Percentiles rank a stretch among this genome's conserved stretches.
phyloP scores from a whole-genome alignment of 2,329 filamentous ascomycete species.

The Gnomoniopsis smithogilvyi region DNA sequence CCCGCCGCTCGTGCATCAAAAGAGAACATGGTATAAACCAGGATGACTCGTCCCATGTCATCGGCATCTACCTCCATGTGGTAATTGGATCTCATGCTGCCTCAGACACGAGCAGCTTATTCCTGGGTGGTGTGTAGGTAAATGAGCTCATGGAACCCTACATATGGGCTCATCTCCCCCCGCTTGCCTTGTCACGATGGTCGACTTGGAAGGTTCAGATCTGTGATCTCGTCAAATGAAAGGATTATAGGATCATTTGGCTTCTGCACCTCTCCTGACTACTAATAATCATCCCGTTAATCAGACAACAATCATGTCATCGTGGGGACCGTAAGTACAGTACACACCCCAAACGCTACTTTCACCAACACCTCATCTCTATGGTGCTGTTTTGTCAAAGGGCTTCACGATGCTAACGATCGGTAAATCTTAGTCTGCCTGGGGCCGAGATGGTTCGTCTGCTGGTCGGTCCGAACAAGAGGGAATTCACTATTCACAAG shows the following conservation, averaged over 20 bases:
- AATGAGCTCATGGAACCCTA: slow-evolving; percentile 12
- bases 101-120: neutral
- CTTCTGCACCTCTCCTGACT: neutral
- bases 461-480: slow-evolving; percentile 39
- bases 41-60: slow-evolving; percentile 2
- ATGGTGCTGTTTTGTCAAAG: neutral
- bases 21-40: neutral
- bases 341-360: neutral
- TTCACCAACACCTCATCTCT: neutral
- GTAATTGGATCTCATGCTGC: neutral
- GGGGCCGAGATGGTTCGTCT: slow-evolving; percentile 29
- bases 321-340: slow-evolving; percentile 8
- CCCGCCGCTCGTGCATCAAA: neutral
- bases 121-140: too few species aligned
- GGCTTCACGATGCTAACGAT: slow-evolving; percentile 1
- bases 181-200: neutral
- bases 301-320: slow-evolving; percentile 7
- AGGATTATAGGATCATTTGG: neutral
- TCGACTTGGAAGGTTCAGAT: neutral
- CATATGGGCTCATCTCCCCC: slow-evolving; percentile 14
- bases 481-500: slow-evolving; percentile 40
- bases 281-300: neutral
- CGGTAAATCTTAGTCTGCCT: slow-evolving; percentile 8
- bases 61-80: neutral
- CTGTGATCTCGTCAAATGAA: neutral